Conservation (phyloP, 208 protist genomes). For the Trypanosoma melophagium region DNA sequence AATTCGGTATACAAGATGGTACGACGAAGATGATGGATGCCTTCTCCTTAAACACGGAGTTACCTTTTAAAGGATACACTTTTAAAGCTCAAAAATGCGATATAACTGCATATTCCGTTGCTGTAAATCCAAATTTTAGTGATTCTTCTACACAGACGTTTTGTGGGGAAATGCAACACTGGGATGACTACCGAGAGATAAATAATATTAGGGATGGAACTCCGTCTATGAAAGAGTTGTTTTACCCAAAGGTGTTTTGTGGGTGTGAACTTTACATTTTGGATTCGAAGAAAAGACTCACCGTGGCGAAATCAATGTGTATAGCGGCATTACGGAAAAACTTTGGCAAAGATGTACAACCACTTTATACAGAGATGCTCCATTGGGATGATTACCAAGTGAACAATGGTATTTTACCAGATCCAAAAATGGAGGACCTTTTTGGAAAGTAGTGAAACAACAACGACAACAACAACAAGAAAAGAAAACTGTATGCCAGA, state of each 20-base stretch:
- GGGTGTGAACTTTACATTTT: constrained; percentile 21
- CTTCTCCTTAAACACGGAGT: constrained; percentile 17
- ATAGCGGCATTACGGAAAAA: constrained; percentile 8
- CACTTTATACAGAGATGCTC: constrained; percentile 63
- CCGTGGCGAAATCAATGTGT: constrained; percentile 12
- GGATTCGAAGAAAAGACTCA: neutral
- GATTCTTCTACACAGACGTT: constrained; percentile 15
- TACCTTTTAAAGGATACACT: constrained; percentile 4
- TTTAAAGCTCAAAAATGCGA: constrained; percentile 1
- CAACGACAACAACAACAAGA: neutral
- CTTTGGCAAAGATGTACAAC: constrained; percentile 27
- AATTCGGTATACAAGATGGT: constrained; percentile 44
- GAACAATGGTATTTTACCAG: constrained; percentile 22
- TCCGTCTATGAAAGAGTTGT: constrained; percentile 44
- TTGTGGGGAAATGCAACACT: constrained; percentile 46
- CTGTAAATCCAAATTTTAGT: constrained; percentile 8
- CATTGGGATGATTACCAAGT: constrained; percentile 75
- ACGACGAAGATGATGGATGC: constrained; percentile 46
- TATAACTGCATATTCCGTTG: constrained; percentile 15
- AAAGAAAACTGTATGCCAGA: too few relatives aligned
- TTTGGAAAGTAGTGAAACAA: constrained; percentile 11
- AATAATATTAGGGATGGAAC: constrained; percentile 45
- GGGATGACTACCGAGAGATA: constrained; percentile 33
- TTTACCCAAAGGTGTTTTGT: constrained; percentile 20
- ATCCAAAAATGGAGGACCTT: constrained; percentile 17